Evolutionary conservation across 2,329 filamentous ascomycete genomes (phyloP).

Genomic region (Cercospora sp.): DNA sequence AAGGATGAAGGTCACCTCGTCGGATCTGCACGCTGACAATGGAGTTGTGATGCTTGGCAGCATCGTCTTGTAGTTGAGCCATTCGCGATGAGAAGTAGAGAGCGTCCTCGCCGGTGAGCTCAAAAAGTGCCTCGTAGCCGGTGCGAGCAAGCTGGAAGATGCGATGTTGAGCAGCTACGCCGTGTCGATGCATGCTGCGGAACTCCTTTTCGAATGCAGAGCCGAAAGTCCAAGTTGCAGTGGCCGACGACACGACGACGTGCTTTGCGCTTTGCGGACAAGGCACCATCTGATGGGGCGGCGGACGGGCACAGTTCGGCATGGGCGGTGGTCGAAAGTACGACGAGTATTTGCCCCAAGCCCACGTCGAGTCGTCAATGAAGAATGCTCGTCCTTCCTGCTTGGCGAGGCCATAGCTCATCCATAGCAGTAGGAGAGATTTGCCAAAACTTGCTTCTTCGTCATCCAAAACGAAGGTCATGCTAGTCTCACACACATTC

Average conservation of each 20-base stretch:
- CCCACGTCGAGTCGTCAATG: slow-evolving; percentile 79
- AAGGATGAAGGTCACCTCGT: slow-evolving; percentile 74
- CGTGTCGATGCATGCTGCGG: slow-evolving; percentile 29
- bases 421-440: slow-evolving; percentile 77
- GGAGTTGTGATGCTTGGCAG: slow-evolving; percentile 51
- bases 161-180: slow-evolving; percentile 50
- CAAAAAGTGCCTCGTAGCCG: slow-evolving; percentile 74
- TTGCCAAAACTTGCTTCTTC: slow-evolving; percentile 74
- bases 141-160: slow-evolving; percentile 67
- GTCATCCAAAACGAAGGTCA: slow-evolving; percentile 77
- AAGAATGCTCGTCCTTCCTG: slow-evolving; percentile 77
- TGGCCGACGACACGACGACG: slow-evolving; percentile 70
- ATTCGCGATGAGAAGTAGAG: slow-evolving; percentile 64
- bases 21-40: slow-evolving; percentile 76
- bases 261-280: slow-evolving; percentile 76
- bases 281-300: slow-evolving; percentile 73
- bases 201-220: slow-evolving; percentile 56
- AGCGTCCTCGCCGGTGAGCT: slow-evolving; percentile 64
- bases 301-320: slow-evolving; percentile 68
- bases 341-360: slow-evolving; percentile 71
- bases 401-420: slow-evolving; percentile 75
- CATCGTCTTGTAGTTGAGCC: slow-evolving; percentile 54
- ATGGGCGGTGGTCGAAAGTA: slow-evolving; percentile 69
- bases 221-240: slow-evolving; percentile 64
- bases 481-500: slow-evolving; percentile 65